These are phyloP conservation scores for Apiotrichum sp. DNA, from an alignment of 1,284 basidiomycete species.

Conservation along the genomic window DNA sequence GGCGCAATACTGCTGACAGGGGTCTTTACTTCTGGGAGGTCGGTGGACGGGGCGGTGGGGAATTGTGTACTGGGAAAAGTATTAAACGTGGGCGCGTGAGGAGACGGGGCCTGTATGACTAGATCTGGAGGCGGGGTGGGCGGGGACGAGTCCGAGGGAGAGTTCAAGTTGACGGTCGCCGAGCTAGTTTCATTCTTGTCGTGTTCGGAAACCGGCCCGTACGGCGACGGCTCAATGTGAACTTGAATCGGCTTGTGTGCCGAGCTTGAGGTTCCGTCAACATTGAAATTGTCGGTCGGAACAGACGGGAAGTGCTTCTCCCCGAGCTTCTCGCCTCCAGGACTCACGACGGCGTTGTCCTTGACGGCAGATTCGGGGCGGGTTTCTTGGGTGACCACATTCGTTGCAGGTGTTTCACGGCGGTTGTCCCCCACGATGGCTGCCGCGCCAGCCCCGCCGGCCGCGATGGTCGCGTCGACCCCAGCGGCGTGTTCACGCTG, in stretches of 20 bases:
- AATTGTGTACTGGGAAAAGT: not conserved
- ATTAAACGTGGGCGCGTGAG: not conserved
- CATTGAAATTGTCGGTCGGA: not conserved
- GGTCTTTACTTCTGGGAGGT: constrained; percentile 1
- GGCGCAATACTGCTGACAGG: not conserved
- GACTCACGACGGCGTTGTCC: constrained; percentile 2
- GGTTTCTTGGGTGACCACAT: not conserved
- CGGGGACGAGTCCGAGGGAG: not conserved
- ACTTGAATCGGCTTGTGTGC: constrained; percentile 27
- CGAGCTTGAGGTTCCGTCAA: not conserved
- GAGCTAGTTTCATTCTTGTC: not conserved
- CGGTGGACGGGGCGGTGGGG: constrained; percentile 1
- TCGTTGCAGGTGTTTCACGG: not conserved
- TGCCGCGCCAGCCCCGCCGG: not conserved
- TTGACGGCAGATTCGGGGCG: not conserved
- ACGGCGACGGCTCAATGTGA: constrained; percentile 36
- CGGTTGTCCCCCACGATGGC: not conserved
- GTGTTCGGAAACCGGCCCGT: not conserved
- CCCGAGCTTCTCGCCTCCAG: not conserved
- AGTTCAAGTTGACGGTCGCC: not conserved
- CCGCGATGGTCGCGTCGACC: not conserved
- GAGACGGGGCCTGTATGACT: constrained; percentile 4
- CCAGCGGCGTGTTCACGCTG: not conserved
- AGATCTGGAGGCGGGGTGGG: not conserved
- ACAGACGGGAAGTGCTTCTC: constrained; percentile 4